Conservation (phyloP, 371 early-diverging fungal species). For the Phascolomyces articulosus region DNA sequence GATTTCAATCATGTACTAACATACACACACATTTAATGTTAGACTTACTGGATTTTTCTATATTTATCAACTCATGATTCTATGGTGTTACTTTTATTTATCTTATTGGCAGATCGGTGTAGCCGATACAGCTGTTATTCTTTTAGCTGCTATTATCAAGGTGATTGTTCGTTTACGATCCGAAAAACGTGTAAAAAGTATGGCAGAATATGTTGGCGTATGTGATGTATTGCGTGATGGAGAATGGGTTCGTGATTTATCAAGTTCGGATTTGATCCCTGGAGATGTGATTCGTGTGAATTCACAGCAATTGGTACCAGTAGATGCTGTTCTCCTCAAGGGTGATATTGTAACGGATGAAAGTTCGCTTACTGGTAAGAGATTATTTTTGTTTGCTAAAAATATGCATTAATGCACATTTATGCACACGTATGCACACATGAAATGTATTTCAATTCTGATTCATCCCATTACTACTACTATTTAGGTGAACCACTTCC, state of each 20-base stretch:
- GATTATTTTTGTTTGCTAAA: background rate
- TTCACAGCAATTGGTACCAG: slow-evolving; percentile 37
- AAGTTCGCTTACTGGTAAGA: slow-evolving; percentile 66
- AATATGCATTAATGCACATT: too few species aligned
- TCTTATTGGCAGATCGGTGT: slow-evolving; percentile 73
- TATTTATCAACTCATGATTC: slow-evolving; percentile 73
- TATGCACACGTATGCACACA: too few species aligned
- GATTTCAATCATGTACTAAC: too few species aligned
- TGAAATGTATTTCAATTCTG: too few species aligned
- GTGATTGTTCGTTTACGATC: slow-evolving; percentile 59
- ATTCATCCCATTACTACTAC: too few species aligned
- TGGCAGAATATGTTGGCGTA: slow-evolving; percentile 58
- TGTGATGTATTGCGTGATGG: slow-evolving; percentile 61
- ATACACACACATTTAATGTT: background rate
- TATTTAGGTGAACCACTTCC: slow-evolving; percentile 85
- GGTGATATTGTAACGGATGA: slow-evolving; percentile 84
- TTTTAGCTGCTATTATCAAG: slow-evolving; percentile 67
- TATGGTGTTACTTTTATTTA: slow-evolving; percentile 60
- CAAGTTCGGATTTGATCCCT: slow-evolving; percentile 60
- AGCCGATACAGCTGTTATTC: slow-evolving; percentile 67
- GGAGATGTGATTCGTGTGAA: slow-evolving; percentile 62
- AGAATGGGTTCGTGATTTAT: slow-evolving; percentile 47
- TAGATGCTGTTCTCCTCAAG: slow-evolving; percentile 69
- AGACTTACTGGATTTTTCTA: slow-evolving; percentile 69
- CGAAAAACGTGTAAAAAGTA: slow-evolving; percentile 60